Percentiles rank a stretch among this genome's conserved stretches.
Evolutionary conservation across 345 rosid species (phyloP).

Genomic region (Erucastrum elatum): DNA sequence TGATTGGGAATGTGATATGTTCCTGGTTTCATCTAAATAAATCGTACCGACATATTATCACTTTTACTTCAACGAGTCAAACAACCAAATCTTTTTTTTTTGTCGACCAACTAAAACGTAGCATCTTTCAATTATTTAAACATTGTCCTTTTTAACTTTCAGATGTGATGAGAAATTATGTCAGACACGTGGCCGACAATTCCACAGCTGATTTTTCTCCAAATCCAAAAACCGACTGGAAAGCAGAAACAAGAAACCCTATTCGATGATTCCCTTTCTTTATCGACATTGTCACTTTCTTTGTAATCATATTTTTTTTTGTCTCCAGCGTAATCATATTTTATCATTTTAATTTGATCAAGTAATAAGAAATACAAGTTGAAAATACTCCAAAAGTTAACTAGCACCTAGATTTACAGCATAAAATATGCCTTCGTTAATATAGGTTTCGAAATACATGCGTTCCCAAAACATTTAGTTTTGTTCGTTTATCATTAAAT

Average conservation of each 20-base stretch:
- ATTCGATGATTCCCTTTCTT: conserved; percentile 27
- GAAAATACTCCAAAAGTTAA: not conserved
- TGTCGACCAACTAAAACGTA: not conserved
- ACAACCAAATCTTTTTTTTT: no score
- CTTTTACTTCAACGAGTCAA: no score
- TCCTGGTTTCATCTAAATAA: no score
- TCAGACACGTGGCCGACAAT: conserved; percentile 39
- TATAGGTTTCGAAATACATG: not conserved
- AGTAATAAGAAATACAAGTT: not conserved
- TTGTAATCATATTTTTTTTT: conserved; percentile 3
- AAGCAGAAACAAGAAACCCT: conserved; percentile 14
- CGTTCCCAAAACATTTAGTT: not conserved
- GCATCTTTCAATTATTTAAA: not conserved
- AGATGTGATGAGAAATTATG: conserved; percentile 27
- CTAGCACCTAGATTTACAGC: not conserved
- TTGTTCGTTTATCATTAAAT: not conserved
- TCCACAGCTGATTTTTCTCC: conserved; percentile 23
- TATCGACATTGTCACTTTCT: not conserved
- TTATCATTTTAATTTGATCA: not conserved
- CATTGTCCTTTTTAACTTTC: conserved; percentile 11
- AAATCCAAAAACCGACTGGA: conserved; percentile 16
- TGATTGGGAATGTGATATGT: no score
- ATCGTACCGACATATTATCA: no score
- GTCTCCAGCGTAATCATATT: not conserved
- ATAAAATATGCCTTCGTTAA: not conserved